A percentile compares a stretch with the other conserved stretches of the same genome.
phyloP scores from a whole-genome alignment of 768 basidiomycete species.

The Wakefieldia striispora region DNA sequence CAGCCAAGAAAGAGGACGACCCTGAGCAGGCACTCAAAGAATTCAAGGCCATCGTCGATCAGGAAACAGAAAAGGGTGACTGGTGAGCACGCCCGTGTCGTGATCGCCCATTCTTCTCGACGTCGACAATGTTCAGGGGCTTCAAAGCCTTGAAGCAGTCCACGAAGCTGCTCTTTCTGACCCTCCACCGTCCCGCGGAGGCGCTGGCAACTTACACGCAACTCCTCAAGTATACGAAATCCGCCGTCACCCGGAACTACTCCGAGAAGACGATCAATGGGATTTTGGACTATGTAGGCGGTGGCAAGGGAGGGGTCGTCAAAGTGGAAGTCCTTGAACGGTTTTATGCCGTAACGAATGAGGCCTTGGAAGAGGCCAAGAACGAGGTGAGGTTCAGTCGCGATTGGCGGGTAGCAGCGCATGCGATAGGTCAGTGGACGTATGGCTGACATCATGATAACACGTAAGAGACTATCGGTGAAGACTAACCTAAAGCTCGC shows the following conservation, averaged over 20 bases:
- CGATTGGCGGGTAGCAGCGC: too few relatives aligned
- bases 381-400: conserved; percentile 70
- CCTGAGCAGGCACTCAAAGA: conserved; percentile 90
- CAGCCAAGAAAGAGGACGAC: conserved; percentile 92
- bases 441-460: not conserved
- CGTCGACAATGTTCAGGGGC: conserved; percentile 56
- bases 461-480: conserved; percentile 74
- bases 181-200: conserved; percentile 73
- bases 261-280: conserved; percentile 99
- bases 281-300: conserved; percentile 96
- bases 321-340: conserved; percentile 88
- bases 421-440: not conserved
- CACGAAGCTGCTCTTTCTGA: conserved; percentile 88
- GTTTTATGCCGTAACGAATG: conserved; percentile 93
- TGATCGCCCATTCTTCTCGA: not conserved
- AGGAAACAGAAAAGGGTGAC: conserved; percentile 91
- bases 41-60: conserved; percentile 83
- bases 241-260: conserved; percentile 91
- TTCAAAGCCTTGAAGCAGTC: conserved; percentile 99
- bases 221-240: conserved; percentile 91
- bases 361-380: conserved; percentile 88
- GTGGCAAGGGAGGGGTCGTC: conserved; percentile 72
- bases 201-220: conserved; percentile 84
- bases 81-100: conserved; percentile 53
- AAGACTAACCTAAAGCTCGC: conserved; percentile 98